Evolutionary conservation across 495 filamentous ascomycete species (phyloP).

Genomic region (Lophiotrema nucula): DNA sequence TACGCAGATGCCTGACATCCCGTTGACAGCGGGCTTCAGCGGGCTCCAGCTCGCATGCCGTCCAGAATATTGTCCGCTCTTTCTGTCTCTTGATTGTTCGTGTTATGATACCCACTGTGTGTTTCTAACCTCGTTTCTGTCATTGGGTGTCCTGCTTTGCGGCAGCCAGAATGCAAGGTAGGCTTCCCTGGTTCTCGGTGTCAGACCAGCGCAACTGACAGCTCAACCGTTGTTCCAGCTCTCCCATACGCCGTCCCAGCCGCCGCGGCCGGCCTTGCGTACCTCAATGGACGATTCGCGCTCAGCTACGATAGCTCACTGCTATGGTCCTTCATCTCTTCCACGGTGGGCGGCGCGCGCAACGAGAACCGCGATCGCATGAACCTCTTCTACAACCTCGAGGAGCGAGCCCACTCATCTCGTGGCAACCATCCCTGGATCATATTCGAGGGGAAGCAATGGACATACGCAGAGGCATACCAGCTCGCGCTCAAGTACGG

Average conservation of each 20-base stretch:
- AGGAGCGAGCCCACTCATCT: slow-evolving; percentile 59
- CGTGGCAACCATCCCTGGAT: slow-evolving; percentile 62
- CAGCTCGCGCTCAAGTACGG: slow-evolving; percentile 73
- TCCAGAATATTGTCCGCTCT: too few species aligned
- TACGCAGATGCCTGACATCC: too few species aligned
- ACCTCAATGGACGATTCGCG: slow-evolving; percentile 72
- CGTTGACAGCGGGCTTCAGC: too few species aligned
- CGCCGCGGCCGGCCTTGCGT: slow-evolving; percentile 64
- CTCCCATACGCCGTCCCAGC: slow-evolving; percentile 60
- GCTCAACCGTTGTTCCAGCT: slow-evolving; percentile 1
- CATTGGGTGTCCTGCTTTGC: too few species aligned
- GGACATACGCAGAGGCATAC: slow-evolving; percentile 83
- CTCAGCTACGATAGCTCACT: slow-evolving; percentile 65
- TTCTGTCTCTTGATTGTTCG: too few species aligned
- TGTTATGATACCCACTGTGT: too few species aligned
- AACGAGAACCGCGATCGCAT: slow-evolving; percentile 54
- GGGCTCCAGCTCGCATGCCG: too few species aligned
- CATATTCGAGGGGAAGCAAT: slow-evolving; percentile 69
- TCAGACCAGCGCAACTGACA: too few species aligned
- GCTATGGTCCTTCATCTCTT: slow-evolving; percentile 50
- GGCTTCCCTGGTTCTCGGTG: too few species aligned
- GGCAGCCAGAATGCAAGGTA: too few species aligned
- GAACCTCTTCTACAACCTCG: slow-evolving; percentile 79
- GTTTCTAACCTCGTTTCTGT: too few species aligned
- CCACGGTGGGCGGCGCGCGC: slow-evolving; percentile 47